These are phyloP conservation scores for Ilyonectria robusta DNA, from an alignment of 2,329 filamentous ascomycete species.

Conservation along the genomic window DNA sequence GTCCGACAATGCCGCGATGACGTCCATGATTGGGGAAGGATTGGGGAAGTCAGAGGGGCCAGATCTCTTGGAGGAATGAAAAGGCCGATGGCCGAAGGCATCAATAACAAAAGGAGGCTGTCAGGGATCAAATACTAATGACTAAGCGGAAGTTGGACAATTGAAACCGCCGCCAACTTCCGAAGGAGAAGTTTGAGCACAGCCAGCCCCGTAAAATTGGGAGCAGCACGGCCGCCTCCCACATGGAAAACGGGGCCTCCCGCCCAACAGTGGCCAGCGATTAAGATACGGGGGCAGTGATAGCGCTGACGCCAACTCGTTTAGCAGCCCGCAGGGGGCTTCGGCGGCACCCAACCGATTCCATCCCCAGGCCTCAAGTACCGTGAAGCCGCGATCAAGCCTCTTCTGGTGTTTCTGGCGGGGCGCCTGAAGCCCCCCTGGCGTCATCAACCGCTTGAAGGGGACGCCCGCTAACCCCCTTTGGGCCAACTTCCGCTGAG, in stretches of 20 bases:
- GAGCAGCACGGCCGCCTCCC: not conserved
- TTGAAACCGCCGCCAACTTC: not conserved
- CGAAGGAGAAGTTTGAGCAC: not conserved
- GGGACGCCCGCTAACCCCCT: not conserved
- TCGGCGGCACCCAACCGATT: not conserved
- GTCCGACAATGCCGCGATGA: conserved; percentile 15
- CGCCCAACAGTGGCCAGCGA: not conserved
- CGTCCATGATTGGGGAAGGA: conserved; percentile 4
- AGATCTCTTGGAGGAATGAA: no score
- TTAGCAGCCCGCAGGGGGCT: not conserved
- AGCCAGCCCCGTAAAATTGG: not conserved
- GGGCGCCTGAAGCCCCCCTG: not conserved
- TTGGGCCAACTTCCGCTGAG: conserved; percentile 20
- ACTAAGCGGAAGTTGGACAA: conserved; percentile 18
- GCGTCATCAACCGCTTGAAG: not conserved
- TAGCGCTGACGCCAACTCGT: conserved; percentile 4
- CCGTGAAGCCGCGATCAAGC: not conserved
- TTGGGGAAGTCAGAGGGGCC: conserved; percentile 1
- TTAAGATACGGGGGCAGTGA: not conserved
- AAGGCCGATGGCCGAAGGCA: not conserved
- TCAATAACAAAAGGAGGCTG: not conserved
- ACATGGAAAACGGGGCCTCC: conserved; percentile 8
- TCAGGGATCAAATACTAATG: not conserved
- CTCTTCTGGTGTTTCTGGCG: conserved; percentile 10
- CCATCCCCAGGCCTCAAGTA: not conserved